Evolutionary conservation across 306 rosid species (phyloP), one percentile per base, ranked within the genome.

Genomic region (Hippophae rhamnoides): DNA sequence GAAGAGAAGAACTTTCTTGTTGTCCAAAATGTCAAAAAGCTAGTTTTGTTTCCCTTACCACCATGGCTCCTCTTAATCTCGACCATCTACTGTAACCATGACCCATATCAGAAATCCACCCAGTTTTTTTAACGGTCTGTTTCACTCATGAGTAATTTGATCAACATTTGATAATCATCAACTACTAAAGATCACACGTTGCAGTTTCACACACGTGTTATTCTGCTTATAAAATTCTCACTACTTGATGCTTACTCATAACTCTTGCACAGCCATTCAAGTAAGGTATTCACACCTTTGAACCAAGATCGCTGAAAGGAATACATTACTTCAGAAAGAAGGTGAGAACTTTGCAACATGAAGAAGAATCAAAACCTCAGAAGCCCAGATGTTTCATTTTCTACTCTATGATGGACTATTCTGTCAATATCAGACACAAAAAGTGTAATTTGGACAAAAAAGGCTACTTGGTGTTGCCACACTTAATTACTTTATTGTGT

Each of bases 21-120:
- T 9, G 10, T 9, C 66, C 74, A 27, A 62, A 76, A 78, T 61
- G 83, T 79, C 82, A 75, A 80, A 74, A 82, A 72, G 85, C 61
- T 13, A 31, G 53, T 41, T 42, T 7, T 58, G 66, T 38, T 41
- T 52, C 42, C 48, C 26, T 12, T 54, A 51, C 40, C 57, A 13
- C 70, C 13, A 72, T 13, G 44, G 51, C 51, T 46, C 2, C 31
- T 12, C 12, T 42, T 41, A 12, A 14, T 49, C 46, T 49, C 41
- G 61, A 52, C 27, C 47, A 13, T 58, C 44, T 12, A 13, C 27
- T 18, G 7, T 52, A 13, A 41, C 10, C 41, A 18, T 50, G 26
- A 50, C 47, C 55, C 5, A 38, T 3, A 12, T 6, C 42, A 53
- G 41, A 11, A 54, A 42, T 6, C 7, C 2, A 8, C 23, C 62